Percentiles rank a stretch among this genome's conserved stretches.
Evolutionary conservation across 768 basidiomycete genomes (phyloP).

Genomic region (Trametes meyenii): DNA sequence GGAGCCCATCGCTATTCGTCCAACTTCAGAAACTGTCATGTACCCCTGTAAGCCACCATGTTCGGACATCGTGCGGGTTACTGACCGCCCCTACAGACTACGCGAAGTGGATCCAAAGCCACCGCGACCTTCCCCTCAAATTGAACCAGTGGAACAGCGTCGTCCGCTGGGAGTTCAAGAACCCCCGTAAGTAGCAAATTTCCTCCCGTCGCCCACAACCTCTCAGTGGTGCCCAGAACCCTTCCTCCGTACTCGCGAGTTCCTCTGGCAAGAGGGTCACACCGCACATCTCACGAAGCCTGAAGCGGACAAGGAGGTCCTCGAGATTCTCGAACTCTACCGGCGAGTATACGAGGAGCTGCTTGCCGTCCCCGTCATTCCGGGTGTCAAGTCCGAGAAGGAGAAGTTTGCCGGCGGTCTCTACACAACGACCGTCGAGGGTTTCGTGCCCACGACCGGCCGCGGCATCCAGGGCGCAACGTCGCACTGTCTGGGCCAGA

Average conservation of each 20-base stretch:
- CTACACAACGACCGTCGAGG: slow-evolving; percentile 98
- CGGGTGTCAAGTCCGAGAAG: slow-evolving; percentile 97
- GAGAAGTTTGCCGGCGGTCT: slow-evolving; percentile 98
- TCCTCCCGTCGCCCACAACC: neutral
- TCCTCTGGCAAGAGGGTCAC: slow-evolving; percentile 99
- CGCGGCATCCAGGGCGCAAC: slow-evolving; percentile 98
- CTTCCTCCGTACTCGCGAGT: slow-evolving; percentile 98
- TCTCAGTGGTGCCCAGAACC: slow-evolving; percentile 59
- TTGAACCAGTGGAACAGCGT: slow-evolving; percentile 99
- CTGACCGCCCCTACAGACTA: slow-evolving; percentile 62
- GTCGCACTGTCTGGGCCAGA: slow-evolving; percentile 97
- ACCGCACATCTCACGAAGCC: slow-evolving; percentile 88
- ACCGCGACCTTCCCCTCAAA: slow-evolving; percentile 96
- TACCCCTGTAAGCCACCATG: slow-evolving; percentile 78
- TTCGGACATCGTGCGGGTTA: neutral
- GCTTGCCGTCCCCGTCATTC: slow-evolving; percentile 95
- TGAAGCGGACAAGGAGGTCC: slow-evolving; percentile 92
- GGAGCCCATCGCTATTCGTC: slow-evolving; percentile 96
- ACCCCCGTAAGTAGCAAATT: slow-evolving; percentile 68
- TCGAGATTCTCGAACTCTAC: slow-evolving; percentile 94
- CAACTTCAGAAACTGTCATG: slow-evolving; percentile 99
- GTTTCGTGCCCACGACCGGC: slow-evolving; percentile 95
- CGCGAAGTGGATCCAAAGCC: slow-evolving; percentile 97
- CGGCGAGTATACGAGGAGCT: slow-evolving; percentile 95
- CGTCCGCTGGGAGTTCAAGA: slow-evolving; percentile 99